Percentiles rank a stretch among this genome's conserved stretches.
Evolutionary conservation across 768 basidiomycete genomes (phyloP).

Genomic region (Russula earlei): DNA sequence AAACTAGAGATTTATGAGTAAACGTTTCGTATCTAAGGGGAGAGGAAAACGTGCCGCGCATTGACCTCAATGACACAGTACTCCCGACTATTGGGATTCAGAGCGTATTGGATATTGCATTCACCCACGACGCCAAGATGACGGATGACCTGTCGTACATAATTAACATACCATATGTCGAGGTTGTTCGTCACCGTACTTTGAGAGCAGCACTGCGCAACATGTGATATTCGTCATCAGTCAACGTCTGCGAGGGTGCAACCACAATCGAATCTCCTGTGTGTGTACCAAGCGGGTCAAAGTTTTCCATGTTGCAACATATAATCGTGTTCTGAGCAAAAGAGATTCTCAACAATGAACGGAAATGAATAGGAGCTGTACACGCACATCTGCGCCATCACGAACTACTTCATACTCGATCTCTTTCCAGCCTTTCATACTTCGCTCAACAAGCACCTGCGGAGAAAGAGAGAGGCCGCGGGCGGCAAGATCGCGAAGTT

Average conservation of each 20-base stretch:
- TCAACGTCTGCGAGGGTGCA: conserved; percentile 94
- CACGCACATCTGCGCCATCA: conserved; percentile 87
- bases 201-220: conserved; percentile 95
- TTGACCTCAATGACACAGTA: conserved; percentile 99
- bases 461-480: conserved; percentile 86
- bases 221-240: conserved; percentile 99
- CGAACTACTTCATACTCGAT: conserved; percentile 99
- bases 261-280: conserved; percentile 99
- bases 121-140: conserved; percentile 89
- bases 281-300: conserved; percentile 97
- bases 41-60: conserved; percentile 50
- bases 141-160: conserved; percentile 37
- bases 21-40: background rate
- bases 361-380: background rate
- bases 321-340: conserved; percentile 88
- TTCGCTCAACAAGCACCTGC: conserved; percentile 93
- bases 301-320: conserved; percentile 99
- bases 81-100: conserved; percentile 86
- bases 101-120: conserved; percentile 97
- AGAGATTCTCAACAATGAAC: background rate
- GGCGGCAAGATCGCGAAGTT: conserved; percentile 88
- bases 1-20: conserved; percentile 23
- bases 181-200: conserved; percentile 31
- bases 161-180: background rate
- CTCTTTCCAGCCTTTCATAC: conserved; percentile 99